phyloP scores from a whole-genome alignment of 1,284 basidiomycete species.

The Ganoderma meredithae region DNA sequence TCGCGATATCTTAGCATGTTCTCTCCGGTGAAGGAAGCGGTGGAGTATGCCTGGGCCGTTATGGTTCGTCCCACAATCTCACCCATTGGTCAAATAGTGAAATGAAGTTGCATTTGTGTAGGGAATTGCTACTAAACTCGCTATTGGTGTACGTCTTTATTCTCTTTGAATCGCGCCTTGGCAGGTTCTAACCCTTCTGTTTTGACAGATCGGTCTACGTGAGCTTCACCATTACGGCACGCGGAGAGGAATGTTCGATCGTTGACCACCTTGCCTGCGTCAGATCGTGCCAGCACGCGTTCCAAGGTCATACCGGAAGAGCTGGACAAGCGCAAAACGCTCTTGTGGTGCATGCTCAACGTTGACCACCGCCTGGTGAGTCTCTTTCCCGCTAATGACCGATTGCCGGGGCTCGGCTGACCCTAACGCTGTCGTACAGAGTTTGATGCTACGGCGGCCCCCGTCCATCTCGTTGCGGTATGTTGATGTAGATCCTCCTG shows the following conservation, averaged over 20 bases:
- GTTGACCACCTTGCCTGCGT: constrained; percentile 15
- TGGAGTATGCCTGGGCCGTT: constrained; percentile 73
- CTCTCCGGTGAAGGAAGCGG: constrained; percentile 70
- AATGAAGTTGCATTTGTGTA: constrained; percentile 19
- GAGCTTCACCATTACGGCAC: constrained; percentile 36
- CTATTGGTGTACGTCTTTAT: constrained; percentile 60
- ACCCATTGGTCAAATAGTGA: neutral
- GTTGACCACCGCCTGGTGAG: constrained; percentile 60
- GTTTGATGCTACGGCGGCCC: constrained; percentile 41
- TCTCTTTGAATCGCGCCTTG: constrained; percentile 18
- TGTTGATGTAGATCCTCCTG: constrained; percentile 40
- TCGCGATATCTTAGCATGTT: constrained; percentile 75
- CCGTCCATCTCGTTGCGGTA: constrained; percentile 40
- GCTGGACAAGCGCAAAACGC: constrained; percentile 57
- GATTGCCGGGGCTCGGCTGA: neutral
- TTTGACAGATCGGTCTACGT: constrained; percentile 64
- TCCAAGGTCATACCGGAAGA: constrained; percentile 62
- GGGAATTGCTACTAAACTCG: constrained; percentile 42
- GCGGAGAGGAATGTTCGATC: constrained; percentile 8
- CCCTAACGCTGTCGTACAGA: constrained; percentile 27
- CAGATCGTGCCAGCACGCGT: constrained; percentile 64
- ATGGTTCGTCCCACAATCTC: constrained; percentile 56
- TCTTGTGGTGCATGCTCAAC: constrained; percentile 67
- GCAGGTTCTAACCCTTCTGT: constrained; percentile 24
- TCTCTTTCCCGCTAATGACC: constrained; percentile 9